Base-by-base conservation (phyloP, 129 eudicot species). In the Arctium lappa region DNA sequence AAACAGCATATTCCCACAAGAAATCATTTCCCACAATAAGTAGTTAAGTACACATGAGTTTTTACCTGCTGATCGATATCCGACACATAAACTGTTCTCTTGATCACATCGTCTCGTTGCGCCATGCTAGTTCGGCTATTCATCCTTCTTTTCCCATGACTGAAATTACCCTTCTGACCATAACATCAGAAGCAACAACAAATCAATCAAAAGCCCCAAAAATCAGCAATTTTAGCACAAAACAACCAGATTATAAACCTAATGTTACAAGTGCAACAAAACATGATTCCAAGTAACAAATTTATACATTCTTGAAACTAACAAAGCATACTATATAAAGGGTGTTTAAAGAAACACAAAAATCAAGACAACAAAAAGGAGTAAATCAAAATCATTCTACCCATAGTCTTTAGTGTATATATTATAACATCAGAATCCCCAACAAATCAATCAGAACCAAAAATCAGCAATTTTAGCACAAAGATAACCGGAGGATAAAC, bases 1-100 rank as follows among this genome's bases (percentile, higher is more conserved):
- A 31, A 16, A 34, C 77, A 81, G 16, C 40, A 73, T 56, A 60
- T 18, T 39, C 33, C 33, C 6, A 16, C 1, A 13, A 48, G 13
- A 63, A 39, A 56, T 53, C 16, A 81, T 22, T 34, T 44, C 38
- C 27, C n/a, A 71, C 34, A 30, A 69, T 31, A 2, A 4, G 2
- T 16, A 70, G 42, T 22, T 22, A 22, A 22, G 27, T 22, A 22
- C 27, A 62, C 18, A n/a, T 18, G 18, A 75, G 39, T 78, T 34
- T 6, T 73, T 88, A 92, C 98, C 96, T 90, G 97, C 40, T 92
- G 97, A 88, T 94, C 97, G 77, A 94, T 92, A 78, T 94, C 97
- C 69, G 97, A 94, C n/a, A 94, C 98, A 87, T 90, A 94, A 38
- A 94, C 97, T 0, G 98, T 94, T 86, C 98, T 84, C 89, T 90